Base-by-base conservation (phyloP, 2,329 filamentous ascomycete species). In the Fonsecaea monophora region DNA sequence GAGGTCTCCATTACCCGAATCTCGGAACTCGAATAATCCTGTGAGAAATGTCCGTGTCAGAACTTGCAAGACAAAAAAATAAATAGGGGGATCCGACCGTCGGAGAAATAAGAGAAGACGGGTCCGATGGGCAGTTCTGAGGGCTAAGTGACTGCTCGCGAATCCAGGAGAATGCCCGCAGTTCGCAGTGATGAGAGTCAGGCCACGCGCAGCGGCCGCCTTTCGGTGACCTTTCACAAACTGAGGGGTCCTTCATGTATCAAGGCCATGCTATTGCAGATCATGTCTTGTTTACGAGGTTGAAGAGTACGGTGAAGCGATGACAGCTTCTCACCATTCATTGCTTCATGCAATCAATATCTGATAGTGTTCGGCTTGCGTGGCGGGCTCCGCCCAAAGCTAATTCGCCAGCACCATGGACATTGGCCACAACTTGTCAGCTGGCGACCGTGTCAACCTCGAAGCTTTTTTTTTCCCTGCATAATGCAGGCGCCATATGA, bases 401-500 rank as follows among this genome's bases (percentile, higher is more conserved):
- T 9, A 34, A 48, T 21, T 13, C 57, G 13, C 7, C 25, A 37
- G 21, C 45, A 45, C 57, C 38, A 34, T n/a, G 13, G 34, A 15
- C 40, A 50, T 21, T n/a, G 13, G 34, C 8, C 40, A 50, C 45
- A 50, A 30, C 57, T 25, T 50, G 45, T 60, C 25, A 10, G 57
- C 30, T 21, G 57, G 40, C 30, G 15, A 18, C 32, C n/a, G 58
- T 53, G 35, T 53, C 58, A 32, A 40, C 45, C 30, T 38, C 8
- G 18, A 50, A 61, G 59, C 30, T 48, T 48, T 53, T 62, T 62
- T 32, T 32, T 32, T 4, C 30, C 60, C 5, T 56, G 60, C 60
- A 62, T 62, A 25, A 56, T 56, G 60, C 60, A 62, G 38, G 53
- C 60, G 60, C 60, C 60, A 62, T 53, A 62, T 55, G 60, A 56